Evolutionary conservation across 208 protist species (phyloP), one percentile per base, ranked within the genome.

Genomic region (Acanthamoeba healyi): DNA sequence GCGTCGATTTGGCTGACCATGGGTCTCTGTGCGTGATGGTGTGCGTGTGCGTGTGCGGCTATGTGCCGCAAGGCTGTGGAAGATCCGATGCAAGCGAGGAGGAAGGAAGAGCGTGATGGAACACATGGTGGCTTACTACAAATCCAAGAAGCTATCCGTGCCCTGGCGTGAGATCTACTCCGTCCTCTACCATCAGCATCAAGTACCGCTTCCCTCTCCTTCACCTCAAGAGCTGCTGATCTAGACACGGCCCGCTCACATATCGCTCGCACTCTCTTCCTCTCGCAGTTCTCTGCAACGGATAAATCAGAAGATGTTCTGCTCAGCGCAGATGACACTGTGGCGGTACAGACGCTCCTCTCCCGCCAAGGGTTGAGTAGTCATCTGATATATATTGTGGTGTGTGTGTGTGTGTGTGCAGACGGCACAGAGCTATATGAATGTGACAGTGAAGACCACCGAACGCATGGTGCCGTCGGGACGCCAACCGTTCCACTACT

Each of bases 401-500:
- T 32, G 29, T 14, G 26, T 5, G 54, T 70, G 61, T 24, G 24
- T 61, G 61, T 17, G 61, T 38, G 29, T 17, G 61, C 38, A 81
- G 70, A 81, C 70, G 14, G 38, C 36, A 15, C 38, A 49, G 24
- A 49, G 17, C 70, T 81, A 46, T 38, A 2, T 22, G 38, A 81
- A 81, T 26, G 24, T 49, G 40, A 40, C 70, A 38, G 70, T 81
- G 0, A 81, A 81, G 70, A 24, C 19, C 26, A 10, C 17, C 12
- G 22, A 46, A 19, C 29, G 40, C 38, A 81, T 81, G 70, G 36
- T n/a, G 34, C 70, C 70, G 17, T 81, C 70, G 34, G 70, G 38
- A 10, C 15, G 24, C 10, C 70, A 81, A 26, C 70, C 70, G 15
- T 81, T 81, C 70, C 70, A 81, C 70, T 81, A 81, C 40, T 81